phyloP scores from a whole-genome alignment of 2,329 filamentous ascomycete genomes.

The Scleromitrula shiraiana region DNA sequence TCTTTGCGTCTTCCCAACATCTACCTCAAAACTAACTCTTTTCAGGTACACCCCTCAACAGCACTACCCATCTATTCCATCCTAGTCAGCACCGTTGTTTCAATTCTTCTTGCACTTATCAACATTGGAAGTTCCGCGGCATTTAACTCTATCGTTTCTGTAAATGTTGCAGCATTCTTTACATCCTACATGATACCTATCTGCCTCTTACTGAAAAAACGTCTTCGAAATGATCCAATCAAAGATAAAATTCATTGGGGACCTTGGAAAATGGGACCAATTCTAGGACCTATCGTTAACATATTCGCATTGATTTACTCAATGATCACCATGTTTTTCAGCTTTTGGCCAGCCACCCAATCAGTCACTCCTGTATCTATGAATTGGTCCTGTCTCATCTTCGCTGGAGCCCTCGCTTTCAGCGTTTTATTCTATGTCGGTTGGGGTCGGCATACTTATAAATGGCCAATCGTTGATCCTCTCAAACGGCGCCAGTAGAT shows the following conservation, averaged over 20 bases:
- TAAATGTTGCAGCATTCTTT: constrained; percentile 37
- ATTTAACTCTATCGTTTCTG: constrained; percentile 38
- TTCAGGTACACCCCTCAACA: constrained; percentile 17
- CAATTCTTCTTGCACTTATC: constrained; percentile 31
- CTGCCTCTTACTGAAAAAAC: constrained; percentile 35
- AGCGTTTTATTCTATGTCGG: constrained; percentile 7
- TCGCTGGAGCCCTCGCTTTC: constrained; percentile 2
- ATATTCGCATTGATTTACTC: constrained; percentile 35
- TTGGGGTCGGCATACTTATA: constrained; percentile 33
- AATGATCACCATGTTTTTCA: constrained; percentile 33
- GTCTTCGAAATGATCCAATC: constrained; percentile 23
- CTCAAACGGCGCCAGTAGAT: constrained; percentile 14
- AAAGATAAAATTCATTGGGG: constrained; percentile 11
- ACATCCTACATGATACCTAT: constrained; percentile 36
- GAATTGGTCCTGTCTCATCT: constrained; percentile 11
- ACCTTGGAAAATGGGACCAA: constrained; percentile 8
- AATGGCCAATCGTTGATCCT: constrained; percentile 34
- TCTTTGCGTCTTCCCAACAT: not conserved
- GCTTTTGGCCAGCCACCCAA: constrained; percentile 36
- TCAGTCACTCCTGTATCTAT: constrained; percentile 5
- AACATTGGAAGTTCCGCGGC: constrained; percentile 35
- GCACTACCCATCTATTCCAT: constrained; percentile 20
- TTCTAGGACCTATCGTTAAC: constrained; percentile 26
- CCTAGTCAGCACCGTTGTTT: constrained; percentile 28
- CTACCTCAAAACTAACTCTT: not conserved